phyloP scores from a whole-genome alignment of 495 filamentous ascomycete species.

The Tuber aestivum region DNA sequence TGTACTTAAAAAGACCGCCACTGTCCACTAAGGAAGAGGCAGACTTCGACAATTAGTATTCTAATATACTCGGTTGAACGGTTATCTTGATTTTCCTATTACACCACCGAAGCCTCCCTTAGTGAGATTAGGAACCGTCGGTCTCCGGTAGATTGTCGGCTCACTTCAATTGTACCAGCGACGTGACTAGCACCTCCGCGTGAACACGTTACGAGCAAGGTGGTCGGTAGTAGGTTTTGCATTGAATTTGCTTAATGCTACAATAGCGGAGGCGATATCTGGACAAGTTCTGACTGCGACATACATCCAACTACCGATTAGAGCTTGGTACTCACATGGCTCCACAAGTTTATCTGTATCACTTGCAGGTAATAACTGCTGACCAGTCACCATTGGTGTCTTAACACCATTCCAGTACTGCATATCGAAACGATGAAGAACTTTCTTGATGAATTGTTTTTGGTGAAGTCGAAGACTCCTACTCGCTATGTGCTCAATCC shows the following conservation, averaged over 20 bases:
- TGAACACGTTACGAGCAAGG: no score
- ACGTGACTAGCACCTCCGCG: no score
- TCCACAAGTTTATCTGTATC: neutral
- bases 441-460: neutral
- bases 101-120: no score
- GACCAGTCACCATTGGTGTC: neutral
- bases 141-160: no score
- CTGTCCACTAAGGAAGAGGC: no score
- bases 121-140: no score
- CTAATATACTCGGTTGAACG: no score
- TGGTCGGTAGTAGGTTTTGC: slow-evolving; percentile 1
- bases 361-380: neutral
- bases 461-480: neutral
- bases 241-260: slow-evolving; percentile 11
- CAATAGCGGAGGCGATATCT: slow-evolving; percentile 33
- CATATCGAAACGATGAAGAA: neutral
- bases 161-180: no score
- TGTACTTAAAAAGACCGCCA: no score
- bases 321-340: slow-evolving; percentile 22
- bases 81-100: no score
- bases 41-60: no score
- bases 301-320: slow-evolving; percentile 40
- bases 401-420: neutral
- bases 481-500: neutral
- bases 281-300: slow-evolving; percentile 32